Conservation (phyloP, 495 filamentous ascomycete genomes). For the Rhypophila decipiens region DNA sequence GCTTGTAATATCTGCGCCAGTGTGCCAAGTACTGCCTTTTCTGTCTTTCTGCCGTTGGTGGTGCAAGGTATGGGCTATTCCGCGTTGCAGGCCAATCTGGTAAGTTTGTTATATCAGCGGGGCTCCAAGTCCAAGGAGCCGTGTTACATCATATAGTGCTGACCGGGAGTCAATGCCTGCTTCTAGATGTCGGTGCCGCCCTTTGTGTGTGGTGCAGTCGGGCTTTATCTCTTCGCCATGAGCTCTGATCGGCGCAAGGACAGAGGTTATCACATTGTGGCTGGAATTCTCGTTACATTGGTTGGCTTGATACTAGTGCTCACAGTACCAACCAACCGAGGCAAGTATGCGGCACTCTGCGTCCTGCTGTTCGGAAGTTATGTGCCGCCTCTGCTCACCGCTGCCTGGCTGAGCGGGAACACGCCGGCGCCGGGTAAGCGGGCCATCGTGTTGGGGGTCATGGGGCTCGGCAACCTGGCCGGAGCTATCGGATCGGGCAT, state of each 20-base stretch:
- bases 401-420: constrained; percentile 53
- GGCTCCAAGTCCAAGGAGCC: background rate
- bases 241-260: constrained; percentile 24
- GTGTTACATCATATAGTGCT: background rate
- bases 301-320: constrained; percentile 39
- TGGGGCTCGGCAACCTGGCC: constrained; percentile 55
- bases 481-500: constrained; percentile 44
- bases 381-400: constrained; percentile 48
- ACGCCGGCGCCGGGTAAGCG: constrained; percentile 41
- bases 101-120: constrained; percentile 6
- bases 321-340: constrained; percentile 21
- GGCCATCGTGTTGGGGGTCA: constrained; percentile 49
- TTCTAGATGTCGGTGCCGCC: constrained; percentile 46
- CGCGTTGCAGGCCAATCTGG: constrained; percentile 42
- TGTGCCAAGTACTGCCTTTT: constrained; percentile 47
- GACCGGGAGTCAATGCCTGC: background rate
- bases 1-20: constrained; percentile 48
- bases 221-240: constrained; percentile 31
- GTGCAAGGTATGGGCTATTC: constrained; percentile 34
- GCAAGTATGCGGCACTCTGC: constrained; percentile 46
- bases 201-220: constrained; percentile 43
- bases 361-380: constrained; percentile 49
- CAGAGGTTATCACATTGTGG: constrained; percentile 46
- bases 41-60: constrained; percentile 52
- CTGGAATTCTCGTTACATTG: constrained; percentile 39